A percentile compares a stretch with the other conserved stretches of the same genome.
Conservation (phyloP, 192 early-diverging fungal genomes). For the Hyaloraphidium curvatum region DNA sequence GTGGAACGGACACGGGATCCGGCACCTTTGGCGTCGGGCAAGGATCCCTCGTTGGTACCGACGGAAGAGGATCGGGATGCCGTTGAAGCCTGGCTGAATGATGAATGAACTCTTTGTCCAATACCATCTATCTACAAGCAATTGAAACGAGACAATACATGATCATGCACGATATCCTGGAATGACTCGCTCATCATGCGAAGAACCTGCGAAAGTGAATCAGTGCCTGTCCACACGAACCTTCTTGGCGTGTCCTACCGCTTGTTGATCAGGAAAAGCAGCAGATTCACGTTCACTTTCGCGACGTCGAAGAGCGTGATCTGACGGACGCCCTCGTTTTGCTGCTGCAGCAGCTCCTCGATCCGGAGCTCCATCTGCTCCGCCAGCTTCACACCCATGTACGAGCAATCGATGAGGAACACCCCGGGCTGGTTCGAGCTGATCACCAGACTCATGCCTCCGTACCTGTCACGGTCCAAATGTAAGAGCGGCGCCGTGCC, state of each 20-base stretch:
- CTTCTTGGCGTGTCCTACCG: slow-evolving; percentile 38
- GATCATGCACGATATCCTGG: neutral
- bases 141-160: too few relatives aligned
- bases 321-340: slow-evolving; percentile 64
- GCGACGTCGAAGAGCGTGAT: slow-evolving; percentile 84
- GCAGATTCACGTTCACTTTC: slow-evolving; percentile 89
- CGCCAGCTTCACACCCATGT: slow-evolving; percentile 34
- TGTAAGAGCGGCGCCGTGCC: neutral
- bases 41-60: too few relatives aligned
- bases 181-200: neutral
- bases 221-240: neutral
- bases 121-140: too few relatives aligned
- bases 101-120: too few relatives aligned
- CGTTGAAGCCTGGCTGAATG: too few relatives aligned
- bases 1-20: too few relatives aligned
- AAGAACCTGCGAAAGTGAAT: neutral
- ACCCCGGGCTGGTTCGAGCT: slow-evolving; percentile 82
- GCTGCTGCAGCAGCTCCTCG: slow-evolving; percentile 82
- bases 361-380: slow-evolving; percentile 63
- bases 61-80: too few relatives aligned
- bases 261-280: slow-evolving; percentile 94
- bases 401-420: slow-evolving; percentile 70
- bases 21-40: too few relatives aligned
- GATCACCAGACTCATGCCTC: slow-evolving; percentile 71
- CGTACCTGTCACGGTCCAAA: slow-evolving; percentile 27